Base-by-base conservation (phyloP, 2,329 filamentous ascomycete species). In the Alternaria gansuensis region DNA sequence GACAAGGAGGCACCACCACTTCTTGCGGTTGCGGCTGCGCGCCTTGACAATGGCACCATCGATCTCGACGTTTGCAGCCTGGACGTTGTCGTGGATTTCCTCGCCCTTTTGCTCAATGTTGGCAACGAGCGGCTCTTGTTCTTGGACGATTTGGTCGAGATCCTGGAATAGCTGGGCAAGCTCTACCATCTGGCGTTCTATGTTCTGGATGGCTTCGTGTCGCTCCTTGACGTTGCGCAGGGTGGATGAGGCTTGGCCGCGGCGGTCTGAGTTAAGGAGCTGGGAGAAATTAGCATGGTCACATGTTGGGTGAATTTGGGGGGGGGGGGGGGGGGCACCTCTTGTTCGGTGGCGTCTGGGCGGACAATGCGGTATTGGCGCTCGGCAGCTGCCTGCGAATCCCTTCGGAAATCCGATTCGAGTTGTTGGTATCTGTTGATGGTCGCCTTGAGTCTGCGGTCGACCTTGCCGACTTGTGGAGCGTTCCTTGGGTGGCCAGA, bases 1-100 rank as follows among this genome's bases (percentile, higher is more conserved):
- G 72, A 97, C 92, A 71, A 89, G 88, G 68, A 97, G 81, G 83
- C 93, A 97, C 77, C 91, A 93, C 93, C 93, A 97, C 90, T 97
- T 97, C 92, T 96, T 96, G 90, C 91, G 69, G 87, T 86, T 76
- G 54, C 75, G 71, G 62, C 65, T 67, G 52, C 90, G 85, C 8
- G 94, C 94, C 68, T 91, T 96, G 61, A 85, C 84, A 63, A 97
- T 90, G 11, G 93, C 93, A n/a, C 85, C 86, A 37, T 85, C 88
- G 59, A 98, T 90, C 78, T 97, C 88, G 63, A 87, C 85, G 74
- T 95, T 97, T 65, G 90, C 94, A 77, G 95, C 90, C 72, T 90
- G 87, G 46, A 97, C 86, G 77, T 98, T 91, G 57, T 90, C 88
- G 48, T 91, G 87, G 37, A 95, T 90, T 73, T 96, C 90, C 78